A percentile compares a stretch with the other conserved stretches of the same genome.
Evolutionary conservation across 2,329 filamentous ascomycete species (phyloP).

Genomic region (Piedraia hortae): DNA sequence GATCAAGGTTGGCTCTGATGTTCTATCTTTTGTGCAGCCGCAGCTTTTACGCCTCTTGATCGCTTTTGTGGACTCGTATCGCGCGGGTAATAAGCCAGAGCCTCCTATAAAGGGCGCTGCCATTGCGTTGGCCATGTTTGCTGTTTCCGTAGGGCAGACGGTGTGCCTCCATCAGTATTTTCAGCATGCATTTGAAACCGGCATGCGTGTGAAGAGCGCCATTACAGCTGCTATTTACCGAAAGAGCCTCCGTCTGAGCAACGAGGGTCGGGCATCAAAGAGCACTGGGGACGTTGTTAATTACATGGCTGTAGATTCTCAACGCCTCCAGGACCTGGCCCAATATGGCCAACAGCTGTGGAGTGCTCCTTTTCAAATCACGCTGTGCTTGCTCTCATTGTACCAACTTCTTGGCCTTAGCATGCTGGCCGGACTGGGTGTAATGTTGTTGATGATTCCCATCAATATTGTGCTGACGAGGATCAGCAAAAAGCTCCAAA

Average conservation of each 20-base stretch:
- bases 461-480: constrained; percentile 77
- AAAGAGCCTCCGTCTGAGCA: constrained; percentile 72
- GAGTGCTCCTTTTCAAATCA: constrained; percentile 92
- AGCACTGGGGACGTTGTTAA: constrained; percentile 96
- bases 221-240: constrained; percentile 76
- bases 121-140: constrained; percentile 81
- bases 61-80: constrained; percentile 55
- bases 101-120: constrained; percentile 61
- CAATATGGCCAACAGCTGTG: constrained; percentile 89
- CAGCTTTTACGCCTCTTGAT: constrained; percentile 71
- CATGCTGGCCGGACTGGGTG: constrained; percentile 82
- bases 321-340: constrained; percentile 76
- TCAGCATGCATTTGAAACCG: constrained; percentile 76
- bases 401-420: constrained; percentile 86
- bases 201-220: constrained; percentile 87
- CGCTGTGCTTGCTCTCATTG: constrained; percentile 79
- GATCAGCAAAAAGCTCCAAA: constrained; percentile 83
- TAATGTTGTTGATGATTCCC: constrained; percentile 95
- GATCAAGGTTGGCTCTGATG: constrained; percentile 74
- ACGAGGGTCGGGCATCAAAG: constrained; percentile 69
- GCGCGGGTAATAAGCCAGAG: constrained; percentile 30
- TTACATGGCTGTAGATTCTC: constrained; percentile 95
- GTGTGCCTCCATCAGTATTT: constrained; percentile 91
- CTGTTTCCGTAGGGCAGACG: constrained; percentile 62
- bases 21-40: constrained; percentile 67